Conservation (phyloP, 257 asterid species). For the Solanum ahanhuiri region DNA sequence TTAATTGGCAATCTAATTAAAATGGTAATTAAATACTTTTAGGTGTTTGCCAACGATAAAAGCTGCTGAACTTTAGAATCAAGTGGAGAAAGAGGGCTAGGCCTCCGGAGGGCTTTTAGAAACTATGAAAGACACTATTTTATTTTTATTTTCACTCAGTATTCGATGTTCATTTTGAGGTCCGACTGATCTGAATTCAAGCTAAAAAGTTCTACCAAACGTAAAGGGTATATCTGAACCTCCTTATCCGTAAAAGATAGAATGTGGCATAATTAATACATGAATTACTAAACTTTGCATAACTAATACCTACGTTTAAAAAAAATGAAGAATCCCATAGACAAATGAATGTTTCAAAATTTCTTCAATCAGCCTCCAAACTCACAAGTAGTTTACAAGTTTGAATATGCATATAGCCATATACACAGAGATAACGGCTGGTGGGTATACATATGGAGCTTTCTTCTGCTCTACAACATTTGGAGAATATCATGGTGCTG, state of each 20-base stretch:
- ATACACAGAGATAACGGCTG: too few relatives aligned
- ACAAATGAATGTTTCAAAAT: too few relatives aligned
- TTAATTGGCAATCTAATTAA: background rate
- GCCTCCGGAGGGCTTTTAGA: too few relatives aligned
- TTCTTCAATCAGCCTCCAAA: too few relatives aligned
- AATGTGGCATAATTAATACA: background rate
- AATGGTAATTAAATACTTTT: background rate
- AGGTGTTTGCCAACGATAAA: background rate
- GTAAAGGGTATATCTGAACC: background rate
- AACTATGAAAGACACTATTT: too few relatives aligned
- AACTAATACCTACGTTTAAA: background rate
- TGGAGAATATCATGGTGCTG: too few relatives aligned
- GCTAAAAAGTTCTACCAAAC: background rate
- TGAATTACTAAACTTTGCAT: background rate
- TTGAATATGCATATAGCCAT: too few relatives aligned
- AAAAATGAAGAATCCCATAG: too few relatives aligned
- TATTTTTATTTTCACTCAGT: background rate
- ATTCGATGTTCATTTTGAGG: background rate
- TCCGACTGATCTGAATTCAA: background rate
- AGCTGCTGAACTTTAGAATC: background rate
- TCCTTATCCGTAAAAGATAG: background rate
- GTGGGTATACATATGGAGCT: too few relatives aligned
- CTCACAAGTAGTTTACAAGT: too few relatives aligned
- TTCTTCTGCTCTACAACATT: too few relatives aligned
- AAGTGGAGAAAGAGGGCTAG: background rate